Evolutionary conservation across 2,329 filamentous ascomycete species (phyloP), one percentile per base, ranked within the genome.

Genomic region (Arthrobotrys musiformis): DNA sequence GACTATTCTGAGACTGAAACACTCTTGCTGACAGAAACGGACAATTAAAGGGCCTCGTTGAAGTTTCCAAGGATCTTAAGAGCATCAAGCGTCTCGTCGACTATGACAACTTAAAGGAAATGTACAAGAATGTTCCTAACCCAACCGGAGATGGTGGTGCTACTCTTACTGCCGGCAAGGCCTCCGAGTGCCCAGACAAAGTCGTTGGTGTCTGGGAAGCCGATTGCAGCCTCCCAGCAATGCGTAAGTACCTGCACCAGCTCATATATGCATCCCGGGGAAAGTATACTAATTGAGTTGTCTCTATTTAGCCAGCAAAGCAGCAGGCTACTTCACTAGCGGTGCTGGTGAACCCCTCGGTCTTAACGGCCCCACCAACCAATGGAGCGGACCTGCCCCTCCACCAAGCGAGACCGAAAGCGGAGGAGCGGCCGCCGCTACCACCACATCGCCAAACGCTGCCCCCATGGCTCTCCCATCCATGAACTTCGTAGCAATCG

Each of bases 81-180:
- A 78, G 81, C 78, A 82, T 86, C 37, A 83, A 83, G 19, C 84
- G 85, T 40, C 82, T 83, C 37, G 56, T 80, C 33, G 87, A 88
- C 80, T 89, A 86, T 83, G 81, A 80, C 2, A 83, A 84, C 69
- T 85, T 89, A 70, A 83, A 86, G 82, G 80, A 80, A 28, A 85
- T 85, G 28, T 85, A 86, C 74, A 78, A 82, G 1, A 82, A 83
- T 48, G 85, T 85, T 72, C 80, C 84, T 19, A 82, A 84, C 80
- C 87, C 88, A 64, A 81, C 80, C 48, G 87, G 86, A 70, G 85
- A 88, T 80, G 88, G 87, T 75, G 87, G 86, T 70, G 80, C 81
- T 0, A 72, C 42, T 26, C 50, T 62, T n/a, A 79, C 79, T 19
- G 33, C 56, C 9, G 33, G 72, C n/a, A 42, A 52, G 7, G 19